Percentiles rank a stretch among this genome's conserved stretches.
phyloP scores from a whole-genome alignment of 257 asterid genomes.

The Solanum peruvianum region DNA sequence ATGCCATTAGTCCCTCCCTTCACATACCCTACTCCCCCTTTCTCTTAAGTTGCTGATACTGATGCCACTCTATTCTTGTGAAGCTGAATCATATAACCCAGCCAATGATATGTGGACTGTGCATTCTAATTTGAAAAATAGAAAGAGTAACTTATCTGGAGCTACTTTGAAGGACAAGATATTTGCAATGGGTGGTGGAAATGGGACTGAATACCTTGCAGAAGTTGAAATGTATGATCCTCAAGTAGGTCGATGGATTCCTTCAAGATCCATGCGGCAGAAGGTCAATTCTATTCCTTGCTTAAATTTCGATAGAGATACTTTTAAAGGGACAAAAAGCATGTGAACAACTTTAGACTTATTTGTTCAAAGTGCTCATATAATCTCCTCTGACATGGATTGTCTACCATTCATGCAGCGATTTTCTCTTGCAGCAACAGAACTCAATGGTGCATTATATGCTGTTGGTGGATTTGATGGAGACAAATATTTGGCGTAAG shows the following conservation, averaged over 20 bases:
- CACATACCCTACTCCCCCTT: not conserved
- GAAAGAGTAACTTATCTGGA: slow-evolving; percentile 63
- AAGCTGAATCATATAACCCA: slow-evolving; percentile 77
- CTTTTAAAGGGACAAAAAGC: too few relatives aligned
- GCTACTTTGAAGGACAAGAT: slow-evolving; percentile 45
- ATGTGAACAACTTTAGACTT: not conserved
- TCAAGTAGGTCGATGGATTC: slow-evolving; percentile 63
- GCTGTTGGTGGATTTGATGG: slow-evolving; percentile 82
- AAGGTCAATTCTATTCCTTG: slow-evolving; percentile 30
- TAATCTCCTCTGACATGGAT: not conserved
- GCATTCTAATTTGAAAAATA: slow-evolving; percentile 39
- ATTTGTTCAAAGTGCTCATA: not conserved
- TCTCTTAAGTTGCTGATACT: not conserved
- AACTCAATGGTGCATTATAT: slow-evolving; percentile 63
- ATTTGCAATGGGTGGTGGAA: slow-evolving; percentile 75
- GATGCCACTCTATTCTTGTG: slow-evolving; percentile 6
- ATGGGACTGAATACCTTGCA: slow-evolving; percentile 48
- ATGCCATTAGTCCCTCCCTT: not conserved
- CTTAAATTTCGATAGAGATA: not conserved
- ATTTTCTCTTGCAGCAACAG: slow-evolving; percentile 65
- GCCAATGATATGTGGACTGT: slow-evolving; percentile 43
- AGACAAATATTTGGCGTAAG: slow-evolving; percentile 57
- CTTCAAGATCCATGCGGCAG: slow-evolving; percentile 64
- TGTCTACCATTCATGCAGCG: slow-evolving; percentile 37
- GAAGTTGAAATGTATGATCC: slow-evolving; percentile 73